phyloP scores from a whole-genome alignment of 495 filamentous ascomycete species.

The Achaetomiella virescens region DNA sequence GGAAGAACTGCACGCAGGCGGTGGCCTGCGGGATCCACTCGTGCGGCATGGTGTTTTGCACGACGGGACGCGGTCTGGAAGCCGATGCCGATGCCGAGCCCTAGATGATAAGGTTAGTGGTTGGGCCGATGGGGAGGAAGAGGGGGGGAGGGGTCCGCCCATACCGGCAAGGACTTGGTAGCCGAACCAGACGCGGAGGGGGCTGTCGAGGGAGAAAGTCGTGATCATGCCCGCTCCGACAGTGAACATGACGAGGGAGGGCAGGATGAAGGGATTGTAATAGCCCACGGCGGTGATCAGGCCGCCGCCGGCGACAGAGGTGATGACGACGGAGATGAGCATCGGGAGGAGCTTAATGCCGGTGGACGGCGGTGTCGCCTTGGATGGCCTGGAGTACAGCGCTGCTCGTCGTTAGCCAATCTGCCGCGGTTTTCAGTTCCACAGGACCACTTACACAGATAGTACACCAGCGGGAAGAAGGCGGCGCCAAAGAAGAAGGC shows the following conservation, averaged over 20 bases:
- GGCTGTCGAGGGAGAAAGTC: constrained; percentile 41
- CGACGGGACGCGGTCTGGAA: constrained; percentile 46
- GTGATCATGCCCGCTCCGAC: constrained; percentile 48
- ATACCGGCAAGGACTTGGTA: constrained; percentile 44
- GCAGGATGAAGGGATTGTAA: constrained; percentile 46
- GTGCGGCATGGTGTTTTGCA: constrained; percentile 40
- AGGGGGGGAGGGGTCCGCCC: background rate
- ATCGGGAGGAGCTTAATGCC: constrained; percentile 76
- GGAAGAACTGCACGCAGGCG: constrained; percentile 59
- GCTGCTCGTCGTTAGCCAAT: constrained; percentile 31
- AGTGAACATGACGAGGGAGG: constrained; percentile 39
- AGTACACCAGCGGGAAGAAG: constrained; percentile 66
- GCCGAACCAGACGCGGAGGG: constrained; percentile 45
- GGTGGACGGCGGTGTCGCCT: constrained; percentile 58
- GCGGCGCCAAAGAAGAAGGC: constrained; percentile 53
- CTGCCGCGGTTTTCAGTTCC: background rate
- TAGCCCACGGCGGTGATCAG: constrained; percentile 44
- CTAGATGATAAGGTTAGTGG: background rate
- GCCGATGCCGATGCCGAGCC: constrained; percentile 40
- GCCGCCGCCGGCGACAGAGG: constrained; percentile 38
- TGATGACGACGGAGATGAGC: constrained; percentile 59
- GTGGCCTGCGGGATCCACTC: constrained; percentile 58
- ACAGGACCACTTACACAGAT: constrained; percentile 48
- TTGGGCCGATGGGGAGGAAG: background rate
- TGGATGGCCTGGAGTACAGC: constrained; percentile 86